phyloP scores from a whole-genome alignment of 1,284 basidiomycete species.

The Laetiporus sulphureus region DNA sequence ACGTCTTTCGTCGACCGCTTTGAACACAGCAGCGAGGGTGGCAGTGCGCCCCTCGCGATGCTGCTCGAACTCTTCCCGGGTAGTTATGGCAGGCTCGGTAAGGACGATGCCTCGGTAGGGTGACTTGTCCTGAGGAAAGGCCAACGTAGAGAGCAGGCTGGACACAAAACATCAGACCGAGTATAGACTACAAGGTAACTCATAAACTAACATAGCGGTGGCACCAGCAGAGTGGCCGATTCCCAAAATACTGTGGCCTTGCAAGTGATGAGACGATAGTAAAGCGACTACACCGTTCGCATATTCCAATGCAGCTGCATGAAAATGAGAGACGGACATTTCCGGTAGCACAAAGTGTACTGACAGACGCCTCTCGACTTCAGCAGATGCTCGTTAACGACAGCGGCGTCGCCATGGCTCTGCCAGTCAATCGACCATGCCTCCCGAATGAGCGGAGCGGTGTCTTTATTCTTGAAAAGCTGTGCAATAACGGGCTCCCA shows the following conservation, averaged over 20 bases:
- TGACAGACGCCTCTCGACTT: slow-evolving; percentile 7
- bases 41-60: slow-evolving; percentile 8
- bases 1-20: slow-evolving; percentile 9
- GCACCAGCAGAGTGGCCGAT: slow-evolving; percentile 22
- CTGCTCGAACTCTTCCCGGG: slow-evolving; percentile 7
- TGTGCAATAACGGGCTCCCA: slow-evolving; percentile 21
- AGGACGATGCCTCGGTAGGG: slow-evolving; percentile 6
- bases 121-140: neutral
- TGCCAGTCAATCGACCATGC: slow-evolving; percentile 26
- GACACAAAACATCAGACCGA: neutral
- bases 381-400: slow-evolving; percentile 15
- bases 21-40: slow-evolving; percentile 6
- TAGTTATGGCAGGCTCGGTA: slow-evolving; percentile 12
- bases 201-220: slow-evolving; percentile 13
- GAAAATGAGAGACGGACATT: neutral
- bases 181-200: neutral
- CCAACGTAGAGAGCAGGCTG: neutral
- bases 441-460: slow-evolving; percentile 18
- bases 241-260: slow-evolving; percentile 15
- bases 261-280: slow-evolving; percentile 9
- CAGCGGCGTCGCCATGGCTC: slow-evolving; percentile 23
- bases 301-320: slow-evolving; percentile 14
- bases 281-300: slow-evolving; percentile 13
- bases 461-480: slow-evolving; percentile 12
- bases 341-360: too few relatives aligned